Conservation (phyloP, 257 asterid species). For the Echium plantagineum region DNA sequence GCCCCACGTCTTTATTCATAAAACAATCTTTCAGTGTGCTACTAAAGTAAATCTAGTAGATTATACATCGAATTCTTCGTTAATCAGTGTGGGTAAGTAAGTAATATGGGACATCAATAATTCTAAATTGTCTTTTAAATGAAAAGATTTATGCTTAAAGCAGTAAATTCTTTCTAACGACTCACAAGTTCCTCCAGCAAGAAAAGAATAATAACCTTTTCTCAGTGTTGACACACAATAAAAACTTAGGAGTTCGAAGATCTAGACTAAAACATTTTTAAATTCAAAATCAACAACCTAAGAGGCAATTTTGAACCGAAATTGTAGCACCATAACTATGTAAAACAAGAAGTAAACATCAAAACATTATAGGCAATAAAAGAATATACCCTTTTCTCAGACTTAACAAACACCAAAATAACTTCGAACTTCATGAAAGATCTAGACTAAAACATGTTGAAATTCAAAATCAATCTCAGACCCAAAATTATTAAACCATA, state of each 20-base stretch:
- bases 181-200: too few species aligned
- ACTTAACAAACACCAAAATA: too few species aligned
- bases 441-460: background rate
- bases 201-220: background rate
- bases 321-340: too few species aligned
- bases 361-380: too few species aligned
- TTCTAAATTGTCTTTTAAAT: background rate
- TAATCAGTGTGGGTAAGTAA: background rate
- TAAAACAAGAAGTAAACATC: too few species aligned
- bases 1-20: background rate
- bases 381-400: too few species aligned
- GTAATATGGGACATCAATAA: background rate
- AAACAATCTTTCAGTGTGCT: background rate
- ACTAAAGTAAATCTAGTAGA: background rate
- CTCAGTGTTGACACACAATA: too few species aligned
- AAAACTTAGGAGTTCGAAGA: background rate
- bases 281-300: background rate
- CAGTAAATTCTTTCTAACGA: too few species aligned
- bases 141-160: too few species aligned
- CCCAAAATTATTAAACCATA: too few species aligned
- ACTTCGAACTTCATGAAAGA: too few species aligned
- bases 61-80: too few species aligned
- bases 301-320: background rate
- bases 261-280: background rate
- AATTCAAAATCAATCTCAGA: conserved; percentile 5